Base-by-base conservation (phyloP, 2,329 filamentous ascomycete genomes). In the Arthroderma sp. region DNA sequence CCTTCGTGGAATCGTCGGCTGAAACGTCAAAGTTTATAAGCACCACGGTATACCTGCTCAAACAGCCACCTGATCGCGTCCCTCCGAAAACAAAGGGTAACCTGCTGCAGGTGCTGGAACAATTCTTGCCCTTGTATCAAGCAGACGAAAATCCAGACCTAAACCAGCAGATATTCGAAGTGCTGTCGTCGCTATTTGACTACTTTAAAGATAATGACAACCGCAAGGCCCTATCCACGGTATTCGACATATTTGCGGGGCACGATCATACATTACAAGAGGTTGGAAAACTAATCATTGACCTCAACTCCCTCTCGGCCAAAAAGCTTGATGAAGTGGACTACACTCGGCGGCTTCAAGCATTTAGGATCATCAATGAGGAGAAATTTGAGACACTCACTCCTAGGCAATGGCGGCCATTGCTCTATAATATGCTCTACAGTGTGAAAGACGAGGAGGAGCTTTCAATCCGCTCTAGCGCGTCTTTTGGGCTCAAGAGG, bases 391-490 rank as follows among this genome's bases (percentile, higher is more conserved):
- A 59, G 1, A 64, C 69, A 0, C 77, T 88, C 49, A 80, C 75
- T 0, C 66, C 79, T 1, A 74, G 75, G 47, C 84, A 94, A 62
- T 98, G 91, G 89, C 74, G 81, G 43, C 88, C 91, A 4, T 65
- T 98, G 15, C 66, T 96, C 7, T 83, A 88, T 65, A 98, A 96
- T 58, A 76, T 94, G 68, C 71, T 94, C 1, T 96, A 82, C 64
- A 91, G 83, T 58, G 81, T 95, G 51, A 81, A 80, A 52, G 78
- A 89, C 51, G 82, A 86, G 45, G 86, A 94, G 50, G 91, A 98
- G 60, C 81, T 93, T 51, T 84, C 86, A 38, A 84, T 95, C 40
- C 69, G 94, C 46, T 71, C 76, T 2, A 95, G 89, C 59, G 86
- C 91, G 5, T 84, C 87, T 0, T 82, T 88, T 56, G 77, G 78